Conservation (phyloP, 495 filamentous ascomycete species). For the Pseudoneurospora amorphoporcata region DNA sequence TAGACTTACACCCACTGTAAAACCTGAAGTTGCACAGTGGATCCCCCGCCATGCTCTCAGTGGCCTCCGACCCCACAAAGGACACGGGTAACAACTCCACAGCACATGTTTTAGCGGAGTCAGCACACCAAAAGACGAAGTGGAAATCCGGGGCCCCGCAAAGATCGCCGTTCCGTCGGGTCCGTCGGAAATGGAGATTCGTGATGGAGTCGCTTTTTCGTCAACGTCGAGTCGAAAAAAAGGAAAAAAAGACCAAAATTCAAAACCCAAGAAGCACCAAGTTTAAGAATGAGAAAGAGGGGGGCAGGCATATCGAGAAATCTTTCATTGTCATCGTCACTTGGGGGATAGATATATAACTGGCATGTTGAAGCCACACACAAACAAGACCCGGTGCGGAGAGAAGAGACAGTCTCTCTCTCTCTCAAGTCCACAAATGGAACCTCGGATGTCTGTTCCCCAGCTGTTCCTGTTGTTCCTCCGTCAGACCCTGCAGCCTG, state of each 20-base stretch:
- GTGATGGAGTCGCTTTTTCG: not conserved
- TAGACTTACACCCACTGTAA: not conserved
- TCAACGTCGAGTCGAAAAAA: not conserved
- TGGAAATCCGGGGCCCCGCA: not conserved
- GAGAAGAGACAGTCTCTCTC: not conserved
- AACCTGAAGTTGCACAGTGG: not conserved
- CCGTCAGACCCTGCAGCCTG: slow-evolving; percentile 39
- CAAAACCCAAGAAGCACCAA: too few species aligned
- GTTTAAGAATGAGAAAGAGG: too few species aligned
- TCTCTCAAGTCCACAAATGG: slow-evolving; percentile 30
- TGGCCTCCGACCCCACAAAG: not conserved
- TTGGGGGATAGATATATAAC: not conserved
- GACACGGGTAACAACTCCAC: not conserved
- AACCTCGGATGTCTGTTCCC: slow-evolving; percentile 47
- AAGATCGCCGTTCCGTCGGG: not conserved
- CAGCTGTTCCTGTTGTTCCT: slow-evolving; percentile 34
- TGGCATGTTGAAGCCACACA: not conserved
- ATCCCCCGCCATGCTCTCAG: not conserved
- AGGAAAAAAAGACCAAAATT: too few species aligned
- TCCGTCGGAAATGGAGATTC: not conserved
- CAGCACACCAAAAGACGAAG: not conserved
- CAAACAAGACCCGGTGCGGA: not conserved
- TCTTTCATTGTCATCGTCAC: too few species aligned
- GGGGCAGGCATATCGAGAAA: too few species aligned
- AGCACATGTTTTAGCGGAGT: not conserved